Evolutionary conservation across 2,329 filamentous ascomycete species (phyloP).

Genomic region (Botryotinia convoluta): DNA sequence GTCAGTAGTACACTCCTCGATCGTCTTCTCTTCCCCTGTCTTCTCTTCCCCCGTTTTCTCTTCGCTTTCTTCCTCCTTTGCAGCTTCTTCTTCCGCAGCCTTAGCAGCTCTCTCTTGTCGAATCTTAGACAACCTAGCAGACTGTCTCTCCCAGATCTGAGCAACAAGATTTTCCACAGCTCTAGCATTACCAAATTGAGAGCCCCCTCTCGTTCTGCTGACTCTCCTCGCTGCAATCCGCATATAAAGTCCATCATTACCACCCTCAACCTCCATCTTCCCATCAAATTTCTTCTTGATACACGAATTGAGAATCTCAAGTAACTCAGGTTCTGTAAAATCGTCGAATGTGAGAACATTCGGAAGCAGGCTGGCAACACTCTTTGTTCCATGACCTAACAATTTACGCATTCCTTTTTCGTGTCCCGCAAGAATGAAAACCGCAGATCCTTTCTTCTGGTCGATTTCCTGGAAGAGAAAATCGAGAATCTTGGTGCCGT

Average conservation of each 20-base stretch:
- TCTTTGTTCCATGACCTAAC: conserved; percentile 61
- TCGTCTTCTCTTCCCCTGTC: conserved; percentile 33
- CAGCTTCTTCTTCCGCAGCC: background rate
- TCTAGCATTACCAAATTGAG: conserved; percentile 71
- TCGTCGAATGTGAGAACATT: conserved; percentile 63
- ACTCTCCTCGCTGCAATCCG: conserved; percentile 61
- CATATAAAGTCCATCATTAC: conserved; percentile 56
- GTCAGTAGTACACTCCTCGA: background rate
- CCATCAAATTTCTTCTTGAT: conserved; percentile 53
- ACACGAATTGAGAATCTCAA: conserved; percentile 54
- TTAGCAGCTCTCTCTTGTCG: conserved; percentile 13
- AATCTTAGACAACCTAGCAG: conserved; percentile 33
- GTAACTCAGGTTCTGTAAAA: conserved; percentile 62
- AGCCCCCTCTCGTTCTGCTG: conserved; percentile 57
- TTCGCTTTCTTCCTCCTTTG: conserved; percentile 31
- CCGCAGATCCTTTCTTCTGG: conserved; percentile 63
- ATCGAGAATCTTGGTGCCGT: conserved; percentile 54
- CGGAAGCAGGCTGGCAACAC: conserved; percentile 64
- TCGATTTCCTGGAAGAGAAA: conserved; percentile 69
- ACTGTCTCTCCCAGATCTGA: conserved; percentile 55
- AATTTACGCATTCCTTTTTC: conserved; percentile 71
- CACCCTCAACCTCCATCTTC: conserved; percentile 59
- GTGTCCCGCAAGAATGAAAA: conserved; percentile 71
- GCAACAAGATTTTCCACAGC: conserved; percentile 60
- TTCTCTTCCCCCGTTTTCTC: conserved; percentile 21